These are phyloP conservation scores for Evansstolkia leycettana DNA, from an alignment of 495 filamentous ascomycete species.

Conservation along the genomic window DNA sequence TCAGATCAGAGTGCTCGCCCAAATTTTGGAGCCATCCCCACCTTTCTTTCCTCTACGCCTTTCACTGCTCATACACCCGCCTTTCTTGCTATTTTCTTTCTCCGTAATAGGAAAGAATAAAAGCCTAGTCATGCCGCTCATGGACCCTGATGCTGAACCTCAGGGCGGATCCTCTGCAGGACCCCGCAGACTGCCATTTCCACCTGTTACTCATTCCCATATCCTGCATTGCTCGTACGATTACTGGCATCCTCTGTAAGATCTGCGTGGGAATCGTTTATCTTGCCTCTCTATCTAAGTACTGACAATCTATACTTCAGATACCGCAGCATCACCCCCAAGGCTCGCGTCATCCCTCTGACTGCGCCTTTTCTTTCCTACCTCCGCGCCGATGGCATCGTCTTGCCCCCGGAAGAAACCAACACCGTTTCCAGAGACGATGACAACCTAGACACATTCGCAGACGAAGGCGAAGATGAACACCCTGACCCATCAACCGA, in stretches of 20 bases:
- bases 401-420: slow-evolving; percentile 50
- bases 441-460: slow-evolving; percentile 24
- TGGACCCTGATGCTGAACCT: slow-evolving; percentile 13
- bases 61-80: background rate
- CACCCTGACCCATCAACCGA: slow-evolving; percentile 42
- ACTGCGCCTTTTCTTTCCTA: slow-evolving; percentile 65
- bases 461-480: slow-evolving; percentile 30
- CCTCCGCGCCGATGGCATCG: slow-evolving; percentile 84
- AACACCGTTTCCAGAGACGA: slow-evolving; percentile 20
- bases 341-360: slow-evolving; percentile 72
- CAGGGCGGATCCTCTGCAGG: slow-evolving; percentile 9
- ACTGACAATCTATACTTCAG: slow-evolving; percentile 12
- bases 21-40: background rate
- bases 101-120: slow-evolving; percentile 4
- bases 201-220: slow-evolving; percentile 69
- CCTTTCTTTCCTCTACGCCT: too few relatives aligned
- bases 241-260: slow-evolving; percentile 70
- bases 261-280: background rate
- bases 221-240: slow-evolving; percentile 92
- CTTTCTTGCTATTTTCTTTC: background rate
- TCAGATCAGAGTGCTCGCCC: background rate
- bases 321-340: slow-evolving; percentile 73
- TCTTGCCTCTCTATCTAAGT: background rate
- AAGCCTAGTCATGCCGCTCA: slow-evolving; percentile 19
- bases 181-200: slow-evolving; percentile 51